Evolutionary conservation across 306 rosid species (phyloP).

Genomic region (Medicago truncatula): MtrunA17r5.0-ANR NC_053046.1:4376001-4376500

Average conservation of each 20-base stretch:
- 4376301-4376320: slow-evolving; percentile 96
- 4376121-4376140: slow-evolving; percentile 89
- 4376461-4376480: slow-evolving; percentile 87
- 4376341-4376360: slow-evolving; percentile 65
- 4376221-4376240: slow-evolving; percentile 71
- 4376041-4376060: slow-evolving; percentile 92
- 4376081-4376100: slow-evolving; percentile 63
- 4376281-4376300: slow-evolving; percentile 82
- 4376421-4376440: slow-evolving; percentile 75
- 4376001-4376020: slow-evolving; percentile 71
- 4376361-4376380: slow-evolving; percentile 70
- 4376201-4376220: slow-evolving; percentile 71
- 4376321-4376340: slow-evolving; percentile 78
- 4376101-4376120: slow-evolving; percentile 76
- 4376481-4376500: slow-evolving; percentile 81
- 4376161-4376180: slow-evolving; percentile 99
- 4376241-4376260: slow-evolving; percentile 79
- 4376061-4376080: slow-evolving; percentile 91
- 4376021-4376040: slow-evolving; percentile 67
- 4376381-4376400: slow-evolving; percentile 76
- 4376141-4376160: slow-evolving; percentile 66
- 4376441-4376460: slow-evolving; percentile 83
- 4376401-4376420: slow-evolving; percentile 87
- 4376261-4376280: slow-evolving; percentile 88
- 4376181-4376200: slow-evolving; percentile 72